These are phyloP conservation scores for Fusarium piperis DNA, from an alignment of 2,329 filamentous ascomycete species.

Conservation along the genomic window DNA sequence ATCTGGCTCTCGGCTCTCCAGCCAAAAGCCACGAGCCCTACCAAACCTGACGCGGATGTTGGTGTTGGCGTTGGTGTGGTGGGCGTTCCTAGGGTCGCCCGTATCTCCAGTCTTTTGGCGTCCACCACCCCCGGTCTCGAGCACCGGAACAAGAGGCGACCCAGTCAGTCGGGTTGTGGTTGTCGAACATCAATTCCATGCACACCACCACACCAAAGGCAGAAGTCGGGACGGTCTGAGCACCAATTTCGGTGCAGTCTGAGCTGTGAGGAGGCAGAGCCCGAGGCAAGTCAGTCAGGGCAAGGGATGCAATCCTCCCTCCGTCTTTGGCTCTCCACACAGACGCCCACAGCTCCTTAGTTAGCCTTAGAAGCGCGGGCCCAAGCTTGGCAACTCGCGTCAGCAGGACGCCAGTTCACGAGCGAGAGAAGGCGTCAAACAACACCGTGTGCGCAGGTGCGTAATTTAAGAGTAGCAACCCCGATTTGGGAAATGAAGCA, in stretches of 20 bases:
- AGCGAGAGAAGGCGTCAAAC: background rate
- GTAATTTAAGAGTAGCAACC: background rate
- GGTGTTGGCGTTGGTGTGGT: slow-evolving; percentile 16
- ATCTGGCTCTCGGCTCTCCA: slow-evolving; percentile 41
- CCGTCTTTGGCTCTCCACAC: slow-evolving; percentile 16
- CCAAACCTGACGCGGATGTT: slow-evolving; percentile 23
- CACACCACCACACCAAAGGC: slow-evolving; percentile 6
- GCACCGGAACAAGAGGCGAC: slow-evolving; percentile 29
- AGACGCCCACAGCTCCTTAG: slow-evolving; percentile 15
- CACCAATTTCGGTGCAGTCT: slow-evolving; percentile 3
- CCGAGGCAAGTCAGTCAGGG: slow-evolving; percentile 2
- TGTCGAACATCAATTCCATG: slow-evolving; percentile 2
- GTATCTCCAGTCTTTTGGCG: slow-evolving; percentile 10
- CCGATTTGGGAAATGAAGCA: background rate
- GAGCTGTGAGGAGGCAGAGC: background rate
- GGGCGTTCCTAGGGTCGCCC: slow-evolving; percentile 16
- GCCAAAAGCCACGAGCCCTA: slow-evolving; percentile 36
- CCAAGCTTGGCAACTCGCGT: slow-evolving; percentile 9
- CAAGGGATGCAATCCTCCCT: slow-evolving; percentile 14
- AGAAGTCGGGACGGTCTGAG: background rate
- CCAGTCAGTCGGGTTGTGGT: slow-evolving; percentile 29
- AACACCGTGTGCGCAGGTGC: background rate
- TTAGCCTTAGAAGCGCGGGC: slow-evolving; percentile 1
- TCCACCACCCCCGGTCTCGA: slow-evolving; percentile 21
- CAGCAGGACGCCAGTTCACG: slow-evolving; percentile 7